These are phyloP conservation scores for Tubosaeta sp. DNA, from an alignment of 768 basidiomycete genomes.

Conservation along the genomic window DNA sequence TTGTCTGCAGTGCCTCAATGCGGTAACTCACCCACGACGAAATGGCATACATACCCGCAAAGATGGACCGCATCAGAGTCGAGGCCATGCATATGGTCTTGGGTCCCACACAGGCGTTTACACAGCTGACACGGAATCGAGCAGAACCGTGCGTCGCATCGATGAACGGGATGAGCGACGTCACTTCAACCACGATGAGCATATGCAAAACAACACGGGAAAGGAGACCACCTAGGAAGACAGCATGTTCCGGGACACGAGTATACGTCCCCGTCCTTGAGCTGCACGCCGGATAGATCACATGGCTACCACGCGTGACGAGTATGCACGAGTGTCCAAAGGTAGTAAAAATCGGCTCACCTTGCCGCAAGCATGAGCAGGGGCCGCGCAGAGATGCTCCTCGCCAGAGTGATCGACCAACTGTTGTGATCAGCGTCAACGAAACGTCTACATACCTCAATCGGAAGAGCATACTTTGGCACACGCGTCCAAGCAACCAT, in stretches of 20 bases:
- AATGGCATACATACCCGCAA: conserved; percentile 44
- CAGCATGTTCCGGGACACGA: conserved; percentile 41
- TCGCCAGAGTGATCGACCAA: conserved; percentile 44
- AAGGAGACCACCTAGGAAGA: conserved; percentile 35
- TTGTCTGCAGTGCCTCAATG: conserved; percentile 35
- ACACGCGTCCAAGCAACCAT: conserved; percentile 32
- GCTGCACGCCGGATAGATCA: conserved; percentile 28
- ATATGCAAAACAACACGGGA: neutral
- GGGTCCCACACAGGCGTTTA: conserved; percentile 46
- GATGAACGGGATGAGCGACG: conserved; percentile 41
- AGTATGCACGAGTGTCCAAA: neutral
- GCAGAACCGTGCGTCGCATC: neutral
- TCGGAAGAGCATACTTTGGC: conserved; percentile 37
- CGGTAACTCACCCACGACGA: neutral
- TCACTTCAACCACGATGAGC: conserved; percentile 33
- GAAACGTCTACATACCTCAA: neutral
- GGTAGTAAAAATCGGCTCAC: conserved; percentile 21
- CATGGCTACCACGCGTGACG: conserved; percentile 40
- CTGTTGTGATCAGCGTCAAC: conserved; percentile 24
- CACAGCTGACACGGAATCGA: conserved; percentile 38
- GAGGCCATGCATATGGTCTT: conserved; percentile 52
- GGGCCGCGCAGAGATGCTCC: conserved; percentile 49
- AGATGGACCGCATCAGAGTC: conserved; percentile 41
- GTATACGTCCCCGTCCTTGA: conserved; percentile 30
- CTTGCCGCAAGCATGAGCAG: conserved; percentile 30